Evolutionary conservation across 495 filamentous ascomycete species (phyloP), one percentile per base, ranked within the genome.

Genomic region (Aspergillus baeticus): DNA sequence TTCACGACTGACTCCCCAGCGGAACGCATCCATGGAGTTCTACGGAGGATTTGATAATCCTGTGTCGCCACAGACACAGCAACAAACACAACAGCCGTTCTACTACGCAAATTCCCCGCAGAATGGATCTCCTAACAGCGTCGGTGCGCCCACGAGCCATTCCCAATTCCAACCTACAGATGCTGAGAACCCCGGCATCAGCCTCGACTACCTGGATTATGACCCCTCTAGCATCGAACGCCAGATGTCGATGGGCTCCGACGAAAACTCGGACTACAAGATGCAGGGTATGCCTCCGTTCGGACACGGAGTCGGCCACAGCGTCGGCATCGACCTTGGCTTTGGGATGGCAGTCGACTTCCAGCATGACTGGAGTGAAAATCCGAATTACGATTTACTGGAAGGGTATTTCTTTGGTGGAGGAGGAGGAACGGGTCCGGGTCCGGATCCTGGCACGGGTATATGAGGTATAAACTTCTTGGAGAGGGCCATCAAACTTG

Each of bases 391-490:
- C 61, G 91, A 96, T 79, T 70, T 96, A 26, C 89, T 96, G 68
- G 90, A 95, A 69, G 92, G 90, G 0, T 96, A 93, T 68, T 96
- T 93, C 76, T 96, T 96, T 74, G 92, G 92, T 17, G 74, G 74
- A 21, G 67, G 66, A 34, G 73, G 73, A 21, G 54, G n/a, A n/a
- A n/a, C n/a, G n/a, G n/a, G n/a, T n/a, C n/a, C 61, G 35, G 72
- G 69, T 33, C 60, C 69, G 38, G 52, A 41, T 5, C 33, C 42
- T 46, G 42, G 41, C 2, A 20, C 44, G 21, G 54, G 54, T 2
- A 22, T 57, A 43, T 57, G 43, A 29, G 33, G 8, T 29, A 4
- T 29, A 8, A 29, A 29, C 26, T 29, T 29, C 26, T 29, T 29
- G 26, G 26, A 29, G 8, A 29, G 26, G 26, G 3, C 26, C 8